Evolutionary conservation across 164 flowering plant genomes (phyloP).

Genomic region (Chimonanthus salicifolius): DNA sequence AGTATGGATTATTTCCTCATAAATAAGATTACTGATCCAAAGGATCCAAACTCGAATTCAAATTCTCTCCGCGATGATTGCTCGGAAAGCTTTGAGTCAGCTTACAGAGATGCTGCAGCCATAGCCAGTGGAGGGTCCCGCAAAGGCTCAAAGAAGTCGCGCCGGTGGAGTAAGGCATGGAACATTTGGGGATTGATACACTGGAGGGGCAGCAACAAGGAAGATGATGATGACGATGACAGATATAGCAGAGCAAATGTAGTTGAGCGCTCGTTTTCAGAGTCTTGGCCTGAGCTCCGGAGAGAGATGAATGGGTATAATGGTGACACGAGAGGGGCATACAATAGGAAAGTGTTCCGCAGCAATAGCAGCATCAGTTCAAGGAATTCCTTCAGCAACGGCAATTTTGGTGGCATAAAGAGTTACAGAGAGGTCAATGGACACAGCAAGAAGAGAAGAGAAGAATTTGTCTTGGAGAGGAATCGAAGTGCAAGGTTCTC

Average conservation of each 20-base stretch:
- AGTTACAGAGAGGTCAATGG: conserved; percentile 36
- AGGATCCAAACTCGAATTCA: conserved; percentile 51
- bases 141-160: conserved; percentile 54
- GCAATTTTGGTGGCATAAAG: conserved; percentile 31
- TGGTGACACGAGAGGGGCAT: conserved; percentile 20
- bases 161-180: conserved; percentile 77
- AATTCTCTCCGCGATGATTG: conserved; percentile 70
- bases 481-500: conserved; percentile 54
- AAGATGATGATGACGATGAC: conserved; percentile 56
- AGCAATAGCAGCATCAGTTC: conserved; percentile 82
- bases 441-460: conserved; percentile 33
- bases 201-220: conserved; percentile 44
- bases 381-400: conserved; percentile 40
- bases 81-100: conserved; percentile 56
- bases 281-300: conserved; percentile 79
- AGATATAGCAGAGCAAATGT: conserved; percentile 55
- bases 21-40: conserved; percentile 32
- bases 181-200: conserved; percentile 82
- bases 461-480: conserved; percentile 48
- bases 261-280: conserved; percentile 81
- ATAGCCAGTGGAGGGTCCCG: conserved; percentile 33
- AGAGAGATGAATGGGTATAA: conserved; percentile 42
- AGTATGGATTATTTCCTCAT: conserved; percentile 23
- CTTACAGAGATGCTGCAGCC: conserved; percentile 37
- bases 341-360: conserved; percentile 42